These are phyloP conservation scores for Candida golubevii DNA, from an alignment of 805 yeast genomes.

Conservation along the genomic window DNA sequence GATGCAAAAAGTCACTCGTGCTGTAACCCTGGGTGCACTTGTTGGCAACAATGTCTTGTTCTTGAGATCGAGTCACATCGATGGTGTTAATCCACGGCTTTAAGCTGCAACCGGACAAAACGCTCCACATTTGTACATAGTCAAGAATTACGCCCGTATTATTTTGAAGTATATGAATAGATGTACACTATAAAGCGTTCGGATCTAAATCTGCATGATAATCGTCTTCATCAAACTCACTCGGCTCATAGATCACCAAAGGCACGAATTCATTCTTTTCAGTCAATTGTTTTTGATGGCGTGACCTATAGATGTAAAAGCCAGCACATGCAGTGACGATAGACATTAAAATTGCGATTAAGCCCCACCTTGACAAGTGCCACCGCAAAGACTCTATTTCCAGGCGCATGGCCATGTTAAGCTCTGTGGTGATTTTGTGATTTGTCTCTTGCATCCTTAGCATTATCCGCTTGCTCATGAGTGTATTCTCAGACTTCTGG, in stretches of 20 bases:
- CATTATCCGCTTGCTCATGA: constrained; percentile 63
- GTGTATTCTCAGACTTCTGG: constrained; percentile 78
- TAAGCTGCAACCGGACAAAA: no score
- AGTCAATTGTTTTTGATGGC: constrained; percentile 21
- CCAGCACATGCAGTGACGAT: constrained; percentile 52
- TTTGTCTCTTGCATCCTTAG: constrained; percentile 75
- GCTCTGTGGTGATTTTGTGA: constrained; percentile 77
- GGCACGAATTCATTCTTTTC: constrained; percentile 36
- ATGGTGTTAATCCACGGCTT: no score
- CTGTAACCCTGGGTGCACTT: no score
- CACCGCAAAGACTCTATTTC: constrained; percentile 88
- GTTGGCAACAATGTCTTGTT: no score
- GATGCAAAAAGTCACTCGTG: no score
- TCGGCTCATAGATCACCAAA: constrained; percentile 40
- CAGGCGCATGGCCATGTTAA: constrained; percentile 76
- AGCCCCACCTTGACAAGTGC: constrained; percentile 88
- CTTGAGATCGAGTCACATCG: no score
- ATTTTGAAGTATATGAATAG: no score
- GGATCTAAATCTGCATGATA: constrained; percentile 52
- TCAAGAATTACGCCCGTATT: no score
- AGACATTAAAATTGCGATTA: constrained; percentile 65
- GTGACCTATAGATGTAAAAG: constrained; percentile 44
- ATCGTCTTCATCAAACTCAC: constrained; percentile 51
- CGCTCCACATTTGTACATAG: no score
- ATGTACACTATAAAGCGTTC: constrained; percentile 9